phyloP scores from a whole-genome alignment of 495 filamentous ascomycete genomes.

The Penicillium parvum region DNA sequence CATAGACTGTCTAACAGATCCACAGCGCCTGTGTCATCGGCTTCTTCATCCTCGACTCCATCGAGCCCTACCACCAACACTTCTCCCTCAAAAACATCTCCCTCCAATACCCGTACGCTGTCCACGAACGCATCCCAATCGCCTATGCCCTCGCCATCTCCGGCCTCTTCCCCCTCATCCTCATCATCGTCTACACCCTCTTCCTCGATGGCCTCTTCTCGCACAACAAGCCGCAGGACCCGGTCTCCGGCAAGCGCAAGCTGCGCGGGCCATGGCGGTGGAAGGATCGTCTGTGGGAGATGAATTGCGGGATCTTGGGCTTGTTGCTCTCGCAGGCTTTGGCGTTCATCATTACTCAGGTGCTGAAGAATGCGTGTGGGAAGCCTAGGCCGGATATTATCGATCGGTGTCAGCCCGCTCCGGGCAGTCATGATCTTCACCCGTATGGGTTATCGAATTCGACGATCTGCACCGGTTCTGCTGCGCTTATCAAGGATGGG shows the following conservation, averaged over 20 bases:
- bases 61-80: conserved; percentile 55
- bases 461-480: conserved; percentile 65
- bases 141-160: conserved; percentile 51
- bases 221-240: conserved; percentile 50
- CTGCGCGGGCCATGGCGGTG: conserved; percentile 64
- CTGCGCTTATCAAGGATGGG: conserved; percentile 68
- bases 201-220: conserved; percentile 66
- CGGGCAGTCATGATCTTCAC: conserved; percentile 31
- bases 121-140: conserved; percentile 67
- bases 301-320: conserved; percentile 76
- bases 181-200: conserved; percentile 69
- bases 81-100: conserved; percentile 58
- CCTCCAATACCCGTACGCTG: conserved; percentile 68
- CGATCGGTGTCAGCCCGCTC: conserved; percentile 56
- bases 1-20: not conserved
- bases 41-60: conserved; percentile 51
- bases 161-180: conserved; percentile 53
- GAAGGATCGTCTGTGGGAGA: conserved; percentile 69
- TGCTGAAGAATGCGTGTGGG: conserved; percentile 80
- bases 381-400: conserved; percentile 84
- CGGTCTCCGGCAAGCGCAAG: conserved; percentile 38
- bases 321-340: conserved; percentile 61
- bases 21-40: conserved; percentile 43
- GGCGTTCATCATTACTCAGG: conserved; percentile 74
- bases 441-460: conserved; percentile 56